phyloP scores from a whole-genome alignment of 495 filamentous ascomycete genomes.

The Penicillium atrosanguineum region DNA sequence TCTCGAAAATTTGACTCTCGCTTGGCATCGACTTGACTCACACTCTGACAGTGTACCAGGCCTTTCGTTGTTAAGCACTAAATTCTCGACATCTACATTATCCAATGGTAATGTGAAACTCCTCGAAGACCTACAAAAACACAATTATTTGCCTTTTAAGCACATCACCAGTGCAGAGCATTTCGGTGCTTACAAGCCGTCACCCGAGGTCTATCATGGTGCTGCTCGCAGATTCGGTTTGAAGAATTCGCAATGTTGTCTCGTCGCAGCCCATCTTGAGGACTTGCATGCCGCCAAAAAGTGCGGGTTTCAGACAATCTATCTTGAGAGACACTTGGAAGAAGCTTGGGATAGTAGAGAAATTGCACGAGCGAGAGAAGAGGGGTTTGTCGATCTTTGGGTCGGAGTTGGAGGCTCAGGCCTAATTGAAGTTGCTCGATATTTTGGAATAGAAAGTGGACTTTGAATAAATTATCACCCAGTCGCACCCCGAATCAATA shows the following conservation, averaged over 20 bases:
- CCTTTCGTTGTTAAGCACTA: constrained; percentile 40
- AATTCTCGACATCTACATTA: constrained; percentile 56
- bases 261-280: constrained; percentile 68
- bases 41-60: constrained; percentile 16
- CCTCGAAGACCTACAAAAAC: constrained; percentile 53
- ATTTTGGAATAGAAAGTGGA: constrained; percentile 13
- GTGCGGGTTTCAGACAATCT: constrained; percentile 62
- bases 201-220: constrained; percentile 57
- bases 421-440: constrained; percentile 18
- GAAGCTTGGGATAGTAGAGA: constrained; percentile 49
- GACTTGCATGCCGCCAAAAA: constrained; percentile 61
- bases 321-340: constrained; percentile 61
- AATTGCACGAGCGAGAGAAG: constrained; percentile 14
- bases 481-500: too few relatives aligned
- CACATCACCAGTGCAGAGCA: constrained; percentile 58
- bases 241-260: constrained; percentile 54
- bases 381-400: constrained; percentile 22
- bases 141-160: constrained; percentile 55
- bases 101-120: constrained; percentile 69
- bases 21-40: constrained; percentile 22
- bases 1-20: constrained; percentile 13
- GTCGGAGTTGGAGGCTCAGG: constrained; percentile 12
- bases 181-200: constrained; percentile 68
- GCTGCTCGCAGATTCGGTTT: constrained; percentile 55
- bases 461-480: background rate